Percentiles rank a stretch among this genome's conserved stretches.
Conservation (phyloP, 2,329 filamentous ascomycete species). For the Furcasterigmium furcatum region DNA sequence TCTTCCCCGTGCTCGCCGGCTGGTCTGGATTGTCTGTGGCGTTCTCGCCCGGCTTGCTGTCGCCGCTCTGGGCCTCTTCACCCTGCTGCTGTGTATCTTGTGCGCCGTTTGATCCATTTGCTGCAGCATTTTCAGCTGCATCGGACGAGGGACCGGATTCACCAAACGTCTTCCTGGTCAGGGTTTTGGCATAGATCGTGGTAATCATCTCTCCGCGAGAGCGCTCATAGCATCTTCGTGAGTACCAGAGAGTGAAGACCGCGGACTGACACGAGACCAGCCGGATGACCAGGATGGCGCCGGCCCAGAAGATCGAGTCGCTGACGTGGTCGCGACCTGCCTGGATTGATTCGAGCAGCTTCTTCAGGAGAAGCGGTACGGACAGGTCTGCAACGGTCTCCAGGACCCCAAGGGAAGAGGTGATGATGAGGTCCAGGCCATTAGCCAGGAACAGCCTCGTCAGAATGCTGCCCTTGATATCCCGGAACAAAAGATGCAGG, state of each 20-base stretch:
- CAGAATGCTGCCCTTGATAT: constrained; percentile 70
- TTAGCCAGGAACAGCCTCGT: constrained; percentile 70
- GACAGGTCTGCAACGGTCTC: constrained; percentile 55
- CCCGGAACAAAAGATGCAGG: constrained; percentile 71
- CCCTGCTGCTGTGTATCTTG: no score
- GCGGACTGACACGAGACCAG: constrained; percentile 61
- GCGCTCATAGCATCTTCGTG: constrained; percentile 79
- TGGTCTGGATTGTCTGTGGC: constrained; percentile 35
- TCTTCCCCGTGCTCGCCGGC: constrained; percentile 83
- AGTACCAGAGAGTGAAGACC: constrained; percentile 75
- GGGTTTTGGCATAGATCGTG: constrained; percentile 77
- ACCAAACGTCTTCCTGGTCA: constrained; percentile 58
- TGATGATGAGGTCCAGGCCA: constrained; percentile 71
- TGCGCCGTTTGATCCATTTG: no score
- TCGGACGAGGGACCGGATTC: constrained; percentile 11
- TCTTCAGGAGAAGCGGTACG: constrained; percentile 68
- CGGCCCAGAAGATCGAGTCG: constrained; percentile 63
- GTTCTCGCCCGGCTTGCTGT: constrained; percentile 19
- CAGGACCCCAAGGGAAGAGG: constrained; percentile 60
- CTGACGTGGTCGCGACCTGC: constrained; percentile 43
- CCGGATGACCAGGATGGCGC: constrained; percentile 57
- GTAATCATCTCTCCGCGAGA: constrained; percentile 83
- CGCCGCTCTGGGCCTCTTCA: no score
- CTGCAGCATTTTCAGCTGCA: no score
- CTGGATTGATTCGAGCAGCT: constrained; percentile 65